A percentile compares a stretch with the other conserved stretches of the same genome.
Conservation (phyloP, 2,329 filamentous ascomycete genomes). For the Penicillium corylophilum region DNA sequence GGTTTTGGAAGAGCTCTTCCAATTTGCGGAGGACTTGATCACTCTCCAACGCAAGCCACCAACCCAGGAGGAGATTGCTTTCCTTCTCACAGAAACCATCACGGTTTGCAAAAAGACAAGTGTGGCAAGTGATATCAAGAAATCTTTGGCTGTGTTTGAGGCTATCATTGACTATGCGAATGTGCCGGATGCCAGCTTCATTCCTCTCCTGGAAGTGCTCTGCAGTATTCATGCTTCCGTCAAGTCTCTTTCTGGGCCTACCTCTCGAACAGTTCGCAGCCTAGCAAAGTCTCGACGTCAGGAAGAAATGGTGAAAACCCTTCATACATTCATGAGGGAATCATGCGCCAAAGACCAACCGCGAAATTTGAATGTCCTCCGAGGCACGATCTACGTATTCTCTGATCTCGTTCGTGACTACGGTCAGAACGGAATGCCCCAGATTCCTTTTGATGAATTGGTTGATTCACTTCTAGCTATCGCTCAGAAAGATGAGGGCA, state of each 20-base stretch:
- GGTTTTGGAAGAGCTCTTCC: slow-evolving; percentile 40
- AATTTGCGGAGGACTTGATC: slow-evolving; percentile 44
- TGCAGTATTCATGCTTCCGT: slow-evolving; percentile 48
- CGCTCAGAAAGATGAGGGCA: slow-evolving; percentile 37
- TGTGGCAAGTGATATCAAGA: slow-evolving; percentile 43
- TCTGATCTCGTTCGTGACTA: slow-evolving; percentile 42
- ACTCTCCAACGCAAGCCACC: slow-evolving; percentile 43
- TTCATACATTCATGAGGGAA: slow-evolving; percentile 39
- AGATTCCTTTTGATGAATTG: slow-evolving; percentile 37
- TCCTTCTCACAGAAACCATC: slow-evolving; percentile 39
- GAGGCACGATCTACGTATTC: slow-evolving; percentile 43
- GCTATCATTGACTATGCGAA: slow-evolving; percentile 43
- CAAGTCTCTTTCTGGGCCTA: slow-evolving; percentile 43
- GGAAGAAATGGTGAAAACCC: slow-evolving; percentile 38
- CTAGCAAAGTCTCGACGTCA: slow-evolving; percentile 41
- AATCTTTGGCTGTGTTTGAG: slow-evolving; percentile 42
- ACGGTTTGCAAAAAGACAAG: slow-evolving; percentile 43
- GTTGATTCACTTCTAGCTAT: slow-evolving; percentile 37
- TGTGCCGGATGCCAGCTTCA: slow-evolving; percentile 40
- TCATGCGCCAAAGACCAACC: slow-evolving; percentile 30
- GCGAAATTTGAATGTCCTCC: slow-evolving; percentile 42
- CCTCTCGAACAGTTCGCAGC: slow-evolving; percentile 43
- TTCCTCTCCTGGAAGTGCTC: slow-evolving; percentile 40
- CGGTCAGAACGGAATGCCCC: slow-evolving; percentile 40
- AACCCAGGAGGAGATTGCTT: slow-evolving; percentile 35